phyloP scores from a whole-genome alignment of 768 basidiomycete species.

The Trametes coccinea region DNA sequence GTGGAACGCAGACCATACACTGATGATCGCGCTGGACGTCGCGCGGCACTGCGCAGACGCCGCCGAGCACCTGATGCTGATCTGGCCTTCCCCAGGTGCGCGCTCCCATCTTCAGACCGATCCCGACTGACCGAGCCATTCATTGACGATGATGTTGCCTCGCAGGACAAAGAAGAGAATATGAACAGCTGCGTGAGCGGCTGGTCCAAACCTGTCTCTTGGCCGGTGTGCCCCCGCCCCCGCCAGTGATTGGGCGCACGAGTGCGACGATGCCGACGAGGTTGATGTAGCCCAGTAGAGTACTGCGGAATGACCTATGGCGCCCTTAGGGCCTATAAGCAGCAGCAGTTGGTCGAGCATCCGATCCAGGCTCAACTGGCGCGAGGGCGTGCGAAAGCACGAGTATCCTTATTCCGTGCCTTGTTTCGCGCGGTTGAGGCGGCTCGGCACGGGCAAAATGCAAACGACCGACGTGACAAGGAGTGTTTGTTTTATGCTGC shows the following conservation, averaged over 20 bases:
- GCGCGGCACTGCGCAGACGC: slow-evolving; percentile 52
- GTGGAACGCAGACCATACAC: slow-evolving; percentile 59
- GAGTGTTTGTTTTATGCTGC: slow-evolving; percentile 22
- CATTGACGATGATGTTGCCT: neutral
- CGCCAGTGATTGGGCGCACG: too few species aligned
- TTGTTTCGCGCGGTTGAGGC: too few species aligned
- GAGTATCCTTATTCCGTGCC: too few species aligned
- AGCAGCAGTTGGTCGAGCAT: too few species aligned
- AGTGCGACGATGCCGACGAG: too few species aligned
- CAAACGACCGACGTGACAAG: neutral
- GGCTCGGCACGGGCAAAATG: too few species aligned
- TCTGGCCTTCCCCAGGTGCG: slow-evolving; percentile 67
- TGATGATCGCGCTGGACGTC: slow-evolving; percentile 61
- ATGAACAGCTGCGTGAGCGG: slow-evolving; percentile 46
- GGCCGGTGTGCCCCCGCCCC: slow-evolving; percentile 40
- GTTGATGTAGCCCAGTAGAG: too few species aligned
- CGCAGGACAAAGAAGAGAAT: slow-evolving; percentile 37
- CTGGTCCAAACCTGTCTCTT: slow-evolving; percentile 48
- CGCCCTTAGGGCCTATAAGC: too few species aligned
- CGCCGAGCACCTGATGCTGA: slow-evolving; percentile 56
- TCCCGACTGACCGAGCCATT: neutral
- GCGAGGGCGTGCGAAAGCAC: too few species aligned
- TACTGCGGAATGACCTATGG: too few species aligned
- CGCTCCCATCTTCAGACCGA: neutral
- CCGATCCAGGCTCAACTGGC: too few species aligned